Percentiles rank a stretch among this genome's conserved stretches.
Conservation (phyloP, 1,284 basidiomycete genomes). For the Cronartium quercuum region DNA sequence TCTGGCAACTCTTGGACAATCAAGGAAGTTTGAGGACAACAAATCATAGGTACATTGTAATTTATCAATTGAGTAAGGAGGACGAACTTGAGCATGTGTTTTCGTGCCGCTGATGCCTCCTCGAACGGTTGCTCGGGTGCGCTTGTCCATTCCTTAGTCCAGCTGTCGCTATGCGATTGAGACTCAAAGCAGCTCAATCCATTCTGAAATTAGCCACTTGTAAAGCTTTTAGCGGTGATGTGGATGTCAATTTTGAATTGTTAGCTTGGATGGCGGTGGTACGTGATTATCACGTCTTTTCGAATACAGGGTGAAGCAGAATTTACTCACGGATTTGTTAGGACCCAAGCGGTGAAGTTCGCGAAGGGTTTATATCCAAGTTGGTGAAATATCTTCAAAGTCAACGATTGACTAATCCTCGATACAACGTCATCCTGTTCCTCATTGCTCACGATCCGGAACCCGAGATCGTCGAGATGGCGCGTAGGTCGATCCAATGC, state of each 20-base stretch:
- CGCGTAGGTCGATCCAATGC: slow-evolving; percentile 57
- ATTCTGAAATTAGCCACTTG: slow-evolving; percentile 71
- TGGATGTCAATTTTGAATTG: slow-evolving; percentile 61
- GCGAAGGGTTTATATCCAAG: slow-evolving; percentile 69
- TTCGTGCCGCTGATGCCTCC: not conserved
- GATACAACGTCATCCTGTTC: slow-evolving; percentile 78
- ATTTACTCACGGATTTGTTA: slow-evolving; percentile 48
- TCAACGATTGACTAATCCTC: slow-evolving; percentile 51
- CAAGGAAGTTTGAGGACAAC: slow-evolving; percentile 40
- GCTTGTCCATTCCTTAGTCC: slow-evolving; percentile 14
- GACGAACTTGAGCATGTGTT: slow-evolving; percentile 60
- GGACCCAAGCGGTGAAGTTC: slow-evolving; percentile 84
- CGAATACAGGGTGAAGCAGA: not conserved
- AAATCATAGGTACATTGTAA: slow-evolving; percentile 57
- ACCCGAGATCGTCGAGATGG: slow-evolving; percentile 57
- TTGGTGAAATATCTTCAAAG: slow-evolving; percentile 58
- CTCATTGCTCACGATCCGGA: slow-evolving; percentile 89
- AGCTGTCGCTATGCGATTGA: slow-evolving; percentile 53
- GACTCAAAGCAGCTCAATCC: slow-evolving; percentile 72
- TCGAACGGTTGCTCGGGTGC: not conserved
- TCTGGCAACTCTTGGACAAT: slow-evolving; percentile 62
- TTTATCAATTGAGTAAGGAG: slow-evolving; percentile 51
- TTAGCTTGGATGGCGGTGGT: slow-evolving; percentile 75
- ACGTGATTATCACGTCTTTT: slow-evolving; percentile 4
- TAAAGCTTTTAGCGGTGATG: slow-evolving; percentile 58